Base-by-base conservation (phyloP, 768 basidiomycete genomes). In the Hydnomerulius pinastri region DNA sequence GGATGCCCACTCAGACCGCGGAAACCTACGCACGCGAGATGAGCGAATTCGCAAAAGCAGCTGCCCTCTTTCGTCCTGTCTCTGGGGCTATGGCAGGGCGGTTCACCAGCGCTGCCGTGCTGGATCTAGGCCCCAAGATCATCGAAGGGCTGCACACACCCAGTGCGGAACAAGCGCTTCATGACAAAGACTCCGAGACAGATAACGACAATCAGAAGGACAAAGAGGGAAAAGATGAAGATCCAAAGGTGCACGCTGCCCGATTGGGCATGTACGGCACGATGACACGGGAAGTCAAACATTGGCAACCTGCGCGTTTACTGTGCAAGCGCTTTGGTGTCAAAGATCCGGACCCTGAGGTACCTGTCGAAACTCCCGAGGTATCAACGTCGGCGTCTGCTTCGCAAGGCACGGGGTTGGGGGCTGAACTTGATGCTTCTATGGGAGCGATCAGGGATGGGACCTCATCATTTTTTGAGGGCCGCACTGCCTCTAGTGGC, bases 271-370 rank as follows among this genome's bases (percentile, higher is more conserved):
- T 96, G 90, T 98, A 86, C 63, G 97, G 97, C 0, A 75, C 80
- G 12, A 71, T 95, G 66, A 99, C 97, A 27, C 75, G 96, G 32
- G 88, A 90, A 54, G 71, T 77, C 28, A 76, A 71, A 48, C 66
- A 77, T 0, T 98, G 92, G 87, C 83, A 84, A 61, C 97, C 97
- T 2, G 82, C 82, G n/a, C 77, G 77, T 45, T 71, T 98, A 43
- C 72, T 99, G 21, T 98, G 93, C 72, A 97, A 96, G 68, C 82
- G 96, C 27, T 98, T 98, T 67, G 88, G 90, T 0, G 88, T 98
- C 29, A 88, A 85, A 61, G 92, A 94, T 56, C 95, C 95, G 1
- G 78, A 91, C 58, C 83, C 83, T 52, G 83, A 81, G 17, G 56
- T 72, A 33, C 66, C 72, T 29, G 48, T 60, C 10, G 71, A 76